These are phyloP conservation scores for Pseudocercospora pini-densiflorae DNA, from an alignment of 2,329 filamentous ascomycete species.

Conservation along the genomic window DNA sequence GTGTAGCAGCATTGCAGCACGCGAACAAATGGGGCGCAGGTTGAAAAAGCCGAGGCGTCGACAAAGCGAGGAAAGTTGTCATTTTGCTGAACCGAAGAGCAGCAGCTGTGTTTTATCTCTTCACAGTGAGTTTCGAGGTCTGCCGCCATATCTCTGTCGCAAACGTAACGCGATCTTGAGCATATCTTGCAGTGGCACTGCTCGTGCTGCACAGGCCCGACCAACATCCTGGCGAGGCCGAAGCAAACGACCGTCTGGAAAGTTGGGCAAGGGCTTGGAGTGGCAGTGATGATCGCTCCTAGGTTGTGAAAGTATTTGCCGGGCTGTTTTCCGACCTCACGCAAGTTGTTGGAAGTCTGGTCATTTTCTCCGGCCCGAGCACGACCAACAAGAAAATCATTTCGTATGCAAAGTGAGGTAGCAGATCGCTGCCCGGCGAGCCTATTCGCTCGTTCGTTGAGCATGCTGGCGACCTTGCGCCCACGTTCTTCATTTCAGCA, in stretches of 20 bases:
- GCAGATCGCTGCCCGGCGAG: background rate
- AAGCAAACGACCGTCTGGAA: slow-evolving; percentile 6
- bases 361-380: background rate
- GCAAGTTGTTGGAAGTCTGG: background rate
- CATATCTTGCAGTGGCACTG: slow-evolving; percentile 8
- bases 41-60: background rate
- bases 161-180: slow-evolving; percentile 6
- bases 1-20: background rate
- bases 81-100: background rate
- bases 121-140: background rate
- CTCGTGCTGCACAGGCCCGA: background rate
- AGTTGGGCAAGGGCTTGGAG: background rate
- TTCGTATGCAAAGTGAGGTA: slow-evolving; percentile 3
- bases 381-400: slow-evolving; percentile 5
- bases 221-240: slow-evolving; percentile 2
- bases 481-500: slow-evolving; percentile 1
- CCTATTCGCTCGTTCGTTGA: slow-evolving; percentile 13
- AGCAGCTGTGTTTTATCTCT: background rate
- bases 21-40: background rate
- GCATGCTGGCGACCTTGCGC: background rate
- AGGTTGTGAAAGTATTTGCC: slow-evolving; percentile 3
- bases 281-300: background rate
- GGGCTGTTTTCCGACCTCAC: background rate
- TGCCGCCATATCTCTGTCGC: background rate
- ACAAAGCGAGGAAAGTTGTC: background rate